A percentile compares a stretch with the other conserved stretches of the same genome.
Evolutionary conservation across 202 grass and related monocot species (phyloP).

Genomic region (Carex sylvatica): DNA sequence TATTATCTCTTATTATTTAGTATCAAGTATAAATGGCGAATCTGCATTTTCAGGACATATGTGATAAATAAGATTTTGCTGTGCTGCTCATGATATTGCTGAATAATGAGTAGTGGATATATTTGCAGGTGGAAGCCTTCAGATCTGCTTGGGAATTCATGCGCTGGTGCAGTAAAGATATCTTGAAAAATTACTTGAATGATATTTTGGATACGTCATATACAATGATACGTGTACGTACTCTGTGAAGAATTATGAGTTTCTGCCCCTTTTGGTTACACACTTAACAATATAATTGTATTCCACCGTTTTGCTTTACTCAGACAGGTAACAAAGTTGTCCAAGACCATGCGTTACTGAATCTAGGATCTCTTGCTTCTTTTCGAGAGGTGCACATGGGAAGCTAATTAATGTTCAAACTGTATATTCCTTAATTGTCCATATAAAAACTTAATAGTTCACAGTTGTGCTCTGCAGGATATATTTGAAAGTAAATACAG

Average conservation of each 20-base stretch:
- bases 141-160: background rate
- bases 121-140: background rate
- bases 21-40: background rate
- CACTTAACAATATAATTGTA: background rate
- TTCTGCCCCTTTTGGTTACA: background rate
- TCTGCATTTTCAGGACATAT: background rate
- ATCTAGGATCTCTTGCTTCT: slow-evolving; percentile 81
- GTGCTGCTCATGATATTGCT: background rate
- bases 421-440: slow-evolving; percentile 4
- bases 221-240: background rate
- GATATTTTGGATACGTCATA: background rate
- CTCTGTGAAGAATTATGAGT: background rate
- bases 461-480: slow-evolving; percentile 45
- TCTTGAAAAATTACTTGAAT: background rate
- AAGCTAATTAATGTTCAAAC: slow-evolving; percentile 16
- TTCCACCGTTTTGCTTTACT: background rate
- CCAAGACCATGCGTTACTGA: slow-evolving; percentile 82
- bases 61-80: background rate
- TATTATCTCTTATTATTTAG: background rate
- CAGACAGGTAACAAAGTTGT: slow-evolving; percentile 87
- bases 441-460: slow-evolving; percentile 10
- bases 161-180: background rate
- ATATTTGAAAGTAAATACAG: slow-evolving; percentile 83
- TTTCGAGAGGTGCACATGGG: slow-evolving; percentile 54
- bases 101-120: background rate